A percentile compares a stretch with the other conserved stretches of the same genome.
Evolutionary conservation across 1,284 basidiomycete genomes (phyloP).

Genomic region (Ustilago tritici): DNA sequence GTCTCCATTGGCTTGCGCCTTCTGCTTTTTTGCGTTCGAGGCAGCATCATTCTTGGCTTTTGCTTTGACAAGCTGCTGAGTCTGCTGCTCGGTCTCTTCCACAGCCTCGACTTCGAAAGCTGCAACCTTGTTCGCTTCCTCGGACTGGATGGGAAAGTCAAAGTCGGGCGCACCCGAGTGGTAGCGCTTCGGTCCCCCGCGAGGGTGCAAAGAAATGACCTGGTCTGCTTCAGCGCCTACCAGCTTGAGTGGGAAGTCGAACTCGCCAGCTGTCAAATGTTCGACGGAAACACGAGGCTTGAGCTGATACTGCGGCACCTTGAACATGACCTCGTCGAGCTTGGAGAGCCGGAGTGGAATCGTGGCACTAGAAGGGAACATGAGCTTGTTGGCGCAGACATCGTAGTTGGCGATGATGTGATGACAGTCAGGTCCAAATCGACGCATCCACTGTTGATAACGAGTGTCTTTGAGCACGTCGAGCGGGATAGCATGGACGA

Average conservation of each 20-base stretch:
- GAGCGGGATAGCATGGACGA: constrained; percentile 59
- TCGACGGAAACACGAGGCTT: constrained; percentile 20
- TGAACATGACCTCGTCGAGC: constrained; percentile 81
- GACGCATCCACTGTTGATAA: constrained; percentile 80
- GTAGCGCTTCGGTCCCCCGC: constrained; percentile 30
- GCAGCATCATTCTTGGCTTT: constrained; percentile 42
- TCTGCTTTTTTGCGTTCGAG: constrained; percentile 69
- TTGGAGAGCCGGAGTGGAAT: constrained; percentile 79
- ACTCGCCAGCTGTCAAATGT: background rate
- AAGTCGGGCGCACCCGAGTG: constrained; percentile 49
- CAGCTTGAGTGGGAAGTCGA: constrained; percentile 20
- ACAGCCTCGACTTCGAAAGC: constrained; percentile 70
- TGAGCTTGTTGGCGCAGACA: constrained; percentile 77
- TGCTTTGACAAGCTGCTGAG: constrained; percentile 66
- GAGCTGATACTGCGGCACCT: constrained; percentile 74
- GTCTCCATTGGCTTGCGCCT: constrained; percentile 15
- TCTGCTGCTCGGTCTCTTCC: constrained; percentile 73
- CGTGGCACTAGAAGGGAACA: constrained; percentile 81
- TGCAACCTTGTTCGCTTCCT: constrained; percentile 34
- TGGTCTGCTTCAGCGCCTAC: constrained; percentile 33
- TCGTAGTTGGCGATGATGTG: constrained; percentile 73
- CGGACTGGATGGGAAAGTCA: constrained; percentile 61
- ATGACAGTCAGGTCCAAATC: constrained; percentile 75
- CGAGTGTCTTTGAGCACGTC: constrained; percentile 74
- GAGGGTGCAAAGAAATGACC: constrained; percentile 45